Base-by-base conservation (phyloP, 2,329 filamentous ascomycete species). In the Talaromyces atroroseus region DNA sequence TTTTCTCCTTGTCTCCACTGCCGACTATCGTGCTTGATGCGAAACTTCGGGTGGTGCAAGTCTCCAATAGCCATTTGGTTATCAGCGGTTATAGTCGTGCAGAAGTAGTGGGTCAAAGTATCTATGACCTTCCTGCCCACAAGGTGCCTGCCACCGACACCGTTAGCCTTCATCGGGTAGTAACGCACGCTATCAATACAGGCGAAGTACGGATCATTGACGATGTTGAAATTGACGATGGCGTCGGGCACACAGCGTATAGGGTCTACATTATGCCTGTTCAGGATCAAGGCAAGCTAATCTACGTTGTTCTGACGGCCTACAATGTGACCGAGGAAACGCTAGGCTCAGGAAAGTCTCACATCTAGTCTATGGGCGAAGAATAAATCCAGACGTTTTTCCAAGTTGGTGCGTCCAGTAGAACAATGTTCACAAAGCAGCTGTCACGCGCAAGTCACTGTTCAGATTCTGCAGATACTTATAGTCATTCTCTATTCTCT, bases 241-340 rank as follows among this genome's bases (percentile, higher is more conserved):
- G 60, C 5, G 34, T n/a, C 11, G 59, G 16, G 14, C 23, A 60
- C 1, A 23, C 58, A 2, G 53, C 62, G 20, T 64, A 61, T 49
- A 60, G 65, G 7, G 64, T 79, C 4, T 69, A 74, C 32, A 67
- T 74, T 18, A 68, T 73, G 1, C 78, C 78, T 0, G 73, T 81
- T 11, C 71, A 71, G 46, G 72, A 76, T 38, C 63, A 69, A 47
- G 67, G 65, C 47, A 60, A 54, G 2, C 63, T 80, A 7, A 64
- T 73, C 42, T 76, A 74, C 60, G 54, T 79, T 5, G 63, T 76
- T 7, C 65, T 80, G 24, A 75, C 79, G 58, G 68, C 72, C 16
- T 65, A 73, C 6, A 68, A 76, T 48, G 63, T 69, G 45, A 73
- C 68, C 20, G 66, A 68, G 34, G 66, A 72, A n/a, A n/a, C n/a